These are phyloP conservation scores for Aspergillus homomorphus DNA, from an alignment of 495 filamentous ascomycete species.

Conservation along the genomic window DNA sequence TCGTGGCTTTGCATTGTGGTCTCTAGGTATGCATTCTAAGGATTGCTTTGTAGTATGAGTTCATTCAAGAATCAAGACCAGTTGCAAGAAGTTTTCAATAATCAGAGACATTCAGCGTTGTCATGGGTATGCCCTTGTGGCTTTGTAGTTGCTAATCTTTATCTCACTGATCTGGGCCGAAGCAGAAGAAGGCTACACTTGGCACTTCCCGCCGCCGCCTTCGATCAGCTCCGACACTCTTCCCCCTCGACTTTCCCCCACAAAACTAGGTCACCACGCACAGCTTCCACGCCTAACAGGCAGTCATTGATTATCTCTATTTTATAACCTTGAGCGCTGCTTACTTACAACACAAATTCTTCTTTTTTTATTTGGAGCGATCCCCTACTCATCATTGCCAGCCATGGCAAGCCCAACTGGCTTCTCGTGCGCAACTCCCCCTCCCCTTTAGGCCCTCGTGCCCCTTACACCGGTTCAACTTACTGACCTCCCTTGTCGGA, in stretches of 20 bases:
- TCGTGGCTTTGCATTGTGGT: background rate
- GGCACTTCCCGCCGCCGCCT: conserved; percentile 9
- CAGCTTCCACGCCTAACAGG: background rate
- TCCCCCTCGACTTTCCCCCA: conserved; percentile 3
- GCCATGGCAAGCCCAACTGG: conserved; percentile 49
- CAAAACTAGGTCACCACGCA: background rate
- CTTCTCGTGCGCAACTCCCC: conserved; percentile 42
- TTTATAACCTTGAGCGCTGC: conserved; percentile 13
- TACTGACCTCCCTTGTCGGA: conserved; percentile 28
- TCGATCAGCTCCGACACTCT: conserved; percentile 7
- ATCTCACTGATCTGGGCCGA: conserved; percentile 5
- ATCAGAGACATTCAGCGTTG: background rate
- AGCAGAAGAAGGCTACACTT: conserved; percentile 13
- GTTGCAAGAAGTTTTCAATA: no score
- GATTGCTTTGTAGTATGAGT: background rate
- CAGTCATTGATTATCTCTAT: background rate
- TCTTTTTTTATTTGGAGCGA: conserved; percentile 19
- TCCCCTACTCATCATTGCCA: conserved; percentile 27
- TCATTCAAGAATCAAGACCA: background rate
- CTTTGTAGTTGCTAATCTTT: background rate
- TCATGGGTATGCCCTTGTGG: background rate
- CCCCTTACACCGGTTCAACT: conserved; percentile 24
- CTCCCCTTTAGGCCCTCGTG: conserved; percentile 19
- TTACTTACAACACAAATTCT: background rate
- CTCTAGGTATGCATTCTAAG: background rate